These are phyloP conservation scores for Metrosideros polymorpha DNA, from an alignment of 441 rosid species.

Conservation along the genomic window DNA sequence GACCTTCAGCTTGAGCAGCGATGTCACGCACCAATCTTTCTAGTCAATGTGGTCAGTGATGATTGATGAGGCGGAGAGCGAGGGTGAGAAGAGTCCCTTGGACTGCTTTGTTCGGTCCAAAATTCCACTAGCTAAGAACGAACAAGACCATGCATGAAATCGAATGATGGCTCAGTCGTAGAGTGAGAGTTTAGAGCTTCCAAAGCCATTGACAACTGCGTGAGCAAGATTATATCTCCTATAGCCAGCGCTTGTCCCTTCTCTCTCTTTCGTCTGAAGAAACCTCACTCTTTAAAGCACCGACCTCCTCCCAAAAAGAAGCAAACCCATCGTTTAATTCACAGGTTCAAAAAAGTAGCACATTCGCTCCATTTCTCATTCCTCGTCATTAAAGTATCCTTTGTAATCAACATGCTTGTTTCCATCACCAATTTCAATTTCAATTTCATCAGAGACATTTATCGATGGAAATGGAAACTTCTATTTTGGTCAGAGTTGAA, in stretches of 20 bases:
- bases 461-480: neutral
- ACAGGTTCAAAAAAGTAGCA: no score
- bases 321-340: no score
- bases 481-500: neutral
- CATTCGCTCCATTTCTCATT: no score
- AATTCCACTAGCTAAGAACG: neutral
- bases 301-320: no score
- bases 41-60: no score
- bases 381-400: no score
- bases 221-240: neutral
- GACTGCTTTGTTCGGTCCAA: neutral
- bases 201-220: neutral
- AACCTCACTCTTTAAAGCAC: no score
- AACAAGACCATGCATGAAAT: no score
- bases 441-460: neutral
- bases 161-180: neutral
- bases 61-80: neutral
- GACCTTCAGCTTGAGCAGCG: no score
- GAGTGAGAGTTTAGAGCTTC: neutral
- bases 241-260: neutral
- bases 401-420: neutral
- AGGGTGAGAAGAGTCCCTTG: neutral
- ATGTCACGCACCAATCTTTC: no score
- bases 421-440: neutral
- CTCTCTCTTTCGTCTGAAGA: neutral